Evolutionary conservation across 2,329 filamentous ascomycete species (phyloP).

Genomic region (Nigrospora osmanthi): DNA sequence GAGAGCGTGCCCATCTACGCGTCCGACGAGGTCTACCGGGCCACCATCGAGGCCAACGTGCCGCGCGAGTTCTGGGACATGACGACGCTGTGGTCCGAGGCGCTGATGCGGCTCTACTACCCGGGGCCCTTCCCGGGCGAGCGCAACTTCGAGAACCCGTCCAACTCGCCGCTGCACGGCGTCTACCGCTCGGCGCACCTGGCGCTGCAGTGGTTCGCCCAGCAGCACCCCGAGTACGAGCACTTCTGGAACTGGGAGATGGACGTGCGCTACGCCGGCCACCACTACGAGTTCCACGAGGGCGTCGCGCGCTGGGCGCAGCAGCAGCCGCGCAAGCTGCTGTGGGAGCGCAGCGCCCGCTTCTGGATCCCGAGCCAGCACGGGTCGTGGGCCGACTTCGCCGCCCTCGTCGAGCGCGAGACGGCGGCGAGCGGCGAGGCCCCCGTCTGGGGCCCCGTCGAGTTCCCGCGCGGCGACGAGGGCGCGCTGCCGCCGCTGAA

Average conservation of each 20-base stretch:
- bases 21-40: constrained; percentile 28
- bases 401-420: constrained; percentile 44
- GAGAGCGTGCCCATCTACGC: constrained; percentile 29
- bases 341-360: constrained; percentile 54
- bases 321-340: constrained; percentile 48
- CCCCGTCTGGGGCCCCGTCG: constrained; percentile 54
- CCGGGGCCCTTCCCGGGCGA: constrained; percentile 49
- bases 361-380: constrained; percentile 54
- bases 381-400: constrained; percentile 49
- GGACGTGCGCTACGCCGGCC: constrained; percentile 34
- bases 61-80: constrained; percentile 60
- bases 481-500: constrained; percentile 49
- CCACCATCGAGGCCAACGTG: constrained; percentile 48
- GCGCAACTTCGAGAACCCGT: constrained; percentile 29
- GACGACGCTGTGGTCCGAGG: constrained; percentile 60
- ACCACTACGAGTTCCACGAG: constrained; percentile 48
- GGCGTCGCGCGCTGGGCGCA: constrained; percentile 45
- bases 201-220: constrained; percentile 36
- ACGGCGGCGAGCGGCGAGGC: constrained; percentile 24
- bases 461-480: constrained; percentile 20
- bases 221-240: constrained; percentile 36
- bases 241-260: constrained; percentile 42
- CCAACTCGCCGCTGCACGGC: constrained; percentile 39
- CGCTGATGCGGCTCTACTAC: constrained; percentile 59
- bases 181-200: constrained; percentile 41